phyloP scores from a whole-genome alignment of 441 rosid genomes.

The Corymbia calophylla region DNA sequence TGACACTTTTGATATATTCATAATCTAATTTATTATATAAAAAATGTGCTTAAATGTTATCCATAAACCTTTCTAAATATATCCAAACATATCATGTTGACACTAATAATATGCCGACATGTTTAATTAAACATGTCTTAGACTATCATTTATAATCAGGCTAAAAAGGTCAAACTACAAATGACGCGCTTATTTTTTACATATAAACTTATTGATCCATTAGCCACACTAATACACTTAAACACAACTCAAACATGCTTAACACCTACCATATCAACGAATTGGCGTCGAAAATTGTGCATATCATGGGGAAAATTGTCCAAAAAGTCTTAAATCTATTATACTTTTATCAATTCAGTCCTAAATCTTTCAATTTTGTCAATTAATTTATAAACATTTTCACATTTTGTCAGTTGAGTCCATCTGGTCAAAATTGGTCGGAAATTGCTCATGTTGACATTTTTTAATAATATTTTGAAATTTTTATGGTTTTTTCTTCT shows the following conservation, averaged over 20 bases:
- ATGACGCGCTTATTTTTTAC: neutral
- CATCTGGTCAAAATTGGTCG: no score
- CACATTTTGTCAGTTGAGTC: no score
- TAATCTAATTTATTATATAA: neutral
- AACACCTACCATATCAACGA: neutral
- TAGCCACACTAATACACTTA: neutral
- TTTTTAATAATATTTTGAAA: no score
- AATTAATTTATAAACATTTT: no score
- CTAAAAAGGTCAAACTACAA: neutral
- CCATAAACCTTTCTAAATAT: neutral
- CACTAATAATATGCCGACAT: neutral
- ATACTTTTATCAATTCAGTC: no score
- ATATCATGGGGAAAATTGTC: neutral
- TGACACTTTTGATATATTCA: neutral
- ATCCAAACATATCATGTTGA: neutral
- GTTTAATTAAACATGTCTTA: neutral
- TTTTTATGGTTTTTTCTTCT: no score
- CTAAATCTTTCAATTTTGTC: no score
- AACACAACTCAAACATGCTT: neutral
- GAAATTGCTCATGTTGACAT: no score
- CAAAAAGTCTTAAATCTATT: no score
- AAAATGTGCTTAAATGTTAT: neutral
- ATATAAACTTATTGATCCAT: neutral
- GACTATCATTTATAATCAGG: neutral
- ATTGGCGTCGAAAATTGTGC: neutral